A percentile compares a stretch with the other conserved stretches of the same genome.
Evolutionary conservation across 176 grass and related monocot species (phyloP).

Genomic region (Phoenix roebelenii): DNA sequence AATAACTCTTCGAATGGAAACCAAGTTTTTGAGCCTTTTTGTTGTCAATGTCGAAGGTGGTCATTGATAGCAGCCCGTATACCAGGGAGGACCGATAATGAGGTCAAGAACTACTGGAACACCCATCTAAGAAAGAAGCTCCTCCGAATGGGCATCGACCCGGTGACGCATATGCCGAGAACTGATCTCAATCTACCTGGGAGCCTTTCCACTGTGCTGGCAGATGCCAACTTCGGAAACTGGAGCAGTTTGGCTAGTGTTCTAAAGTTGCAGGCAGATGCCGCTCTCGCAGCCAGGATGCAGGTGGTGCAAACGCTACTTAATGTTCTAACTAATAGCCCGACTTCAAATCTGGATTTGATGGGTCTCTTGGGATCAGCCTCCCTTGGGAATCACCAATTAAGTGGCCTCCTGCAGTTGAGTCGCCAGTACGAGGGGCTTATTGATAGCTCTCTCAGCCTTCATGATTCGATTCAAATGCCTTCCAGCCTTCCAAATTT

Average conservation of each 20-base stretch:
- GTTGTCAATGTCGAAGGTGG: conserved; percentile 33
- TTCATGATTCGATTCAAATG: not conserved
- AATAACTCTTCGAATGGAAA: no score
- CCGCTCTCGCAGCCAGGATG: conserved; percentile 35
- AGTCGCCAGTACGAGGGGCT: conserved; percentile 38
- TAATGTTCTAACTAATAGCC: conserved; percentile 31
- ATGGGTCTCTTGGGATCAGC: conserved; percentile 37
- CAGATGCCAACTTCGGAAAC: conserved; percentile 11
- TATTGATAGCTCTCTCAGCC: conserved; percentile 6
- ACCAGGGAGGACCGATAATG: conserved; percentile 67
- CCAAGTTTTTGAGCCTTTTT: not conserved
- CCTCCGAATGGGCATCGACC: conserved; percentile 66
- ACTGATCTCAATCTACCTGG: conserved; percentile 56
- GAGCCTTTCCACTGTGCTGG: conserved; percentile 32
- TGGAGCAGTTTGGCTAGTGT: conserved; percentile 31
- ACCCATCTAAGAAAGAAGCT: conserved; percentile 88
- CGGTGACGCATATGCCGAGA: conserved; percentile 65
- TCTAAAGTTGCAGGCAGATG: conserved; percentile 44
- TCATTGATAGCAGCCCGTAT: conserved; percentile 59
- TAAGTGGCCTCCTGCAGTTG: conserved; percentile 15
- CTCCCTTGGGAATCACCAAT: not conserved
- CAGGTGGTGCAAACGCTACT: conserved; percentile 56
- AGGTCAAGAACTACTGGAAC: conserved; percentile 99
- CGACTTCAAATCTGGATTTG: conserved; percentile 35
- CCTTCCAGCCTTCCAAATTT: not conserved